Conservation (phyloP, 768 basidiomycete species). For the Rhizopogon vulgaris region DNA sequence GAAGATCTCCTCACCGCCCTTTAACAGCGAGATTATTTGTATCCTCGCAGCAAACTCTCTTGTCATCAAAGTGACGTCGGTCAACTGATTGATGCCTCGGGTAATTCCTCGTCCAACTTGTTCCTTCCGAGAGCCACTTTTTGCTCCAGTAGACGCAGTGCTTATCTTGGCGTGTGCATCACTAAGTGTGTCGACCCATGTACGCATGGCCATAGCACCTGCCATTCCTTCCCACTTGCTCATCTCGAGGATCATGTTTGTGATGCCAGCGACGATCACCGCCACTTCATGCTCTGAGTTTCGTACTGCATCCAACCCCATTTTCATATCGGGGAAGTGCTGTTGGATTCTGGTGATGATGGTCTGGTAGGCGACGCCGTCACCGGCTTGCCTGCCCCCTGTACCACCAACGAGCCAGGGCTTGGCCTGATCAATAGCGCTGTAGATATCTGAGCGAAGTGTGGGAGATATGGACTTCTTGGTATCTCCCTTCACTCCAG, state of each 20-base stretch:
- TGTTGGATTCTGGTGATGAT: conserved; percentile 41
- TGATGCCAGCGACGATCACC: conserved; percentile 44
- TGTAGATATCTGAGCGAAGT: conserved; percentile 47
- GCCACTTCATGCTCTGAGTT: conserved; percentile 43
- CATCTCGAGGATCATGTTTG: conserved; percentile 49
- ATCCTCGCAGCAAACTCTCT: conserved; percentile 49
- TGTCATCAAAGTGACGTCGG: conserved; percentile 45
- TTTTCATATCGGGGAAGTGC: conserved; percentile 40
- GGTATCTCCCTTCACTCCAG: conserved; percentile 13
- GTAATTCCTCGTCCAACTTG: conserved; percentile 43
- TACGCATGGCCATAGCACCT: conserved; percentile 49
- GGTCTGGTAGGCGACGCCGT: conserved; percentile 44
- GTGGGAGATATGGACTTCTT: conserved; percentile 44
- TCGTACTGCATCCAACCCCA: conserved; percentile 42
- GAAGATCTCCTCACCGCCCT: conserved; percentile 34
- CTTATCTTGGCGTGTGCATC: conserved; percentile 33
- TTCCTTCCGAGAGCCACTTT: conserved; percentile 30
- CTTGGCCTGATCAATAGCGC: conserved; percentile 39
- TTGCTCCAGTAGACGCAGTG: conserved; percentile 5
- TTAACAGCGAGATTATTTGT: conserved; percentile 47
- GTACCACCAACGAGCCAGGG: conserved; percentile 37
- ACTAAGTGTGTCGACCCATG: conserved; percentile 45
- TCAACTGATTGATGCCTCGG: conserved; percentile 44
- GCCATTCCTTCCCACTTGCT: conserved; percentile 54
- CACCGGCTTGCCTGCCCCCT: conserved; percentile 41